Evolutionary conservation across 371 early-diverging fungal species (phyloP), one percentile per base, ranked within the genome.

Genomic region (Mucor sp.): DNA sequence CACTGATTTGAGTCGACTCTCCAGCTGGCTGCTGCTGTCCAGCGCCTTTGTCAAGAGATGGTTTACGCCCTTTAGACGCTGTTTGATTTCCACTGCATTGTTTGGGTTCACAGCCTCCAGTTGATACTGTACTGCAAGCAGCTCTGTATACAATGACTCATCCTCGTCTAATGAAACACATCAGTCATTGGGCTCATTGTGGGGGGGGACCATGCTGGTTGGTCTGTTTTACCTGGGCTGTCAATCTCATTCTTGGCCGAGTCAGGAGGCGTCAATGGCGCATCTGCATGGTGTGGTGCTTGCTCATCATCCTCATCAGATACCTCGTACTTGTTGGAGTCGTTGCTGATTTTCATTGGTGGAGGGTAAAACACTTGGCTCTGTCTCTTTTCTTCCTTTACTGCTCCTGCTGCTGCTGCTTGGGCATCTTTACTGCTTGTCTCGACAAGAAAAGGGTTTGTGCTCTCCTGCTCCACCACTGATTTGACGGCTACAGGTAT

Each of bases 121-220:
- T 53, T 63, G 63, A 11, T 63, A 15, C 41, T 63, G 35, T 14
- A 70, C 66, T 11, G 23, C 19, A 14, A 62, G 27, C 33, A 70
- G n/a, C 63, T 62, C 67, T 30, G 53, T n/a, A 39, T 66, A 53
- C 15, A 70, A 21, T 47, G 55, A 30, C 39, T 44, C 27, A 53
- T 53, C 25, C 3, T 27, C 53, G 27, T 27, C 53, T 53, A 53
- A 27, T 53, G 23, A 53, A 53, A 53, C 2, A 7, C 8, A 8
- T 47, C 6, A 47, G 4, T 41, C 4, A 4, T 3, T 27, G 27
- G 53, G 27, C 23, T 53, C 53, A 27, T 14, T 53, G 15, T 53
- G 14, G 41, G n/a, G n/a, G n/a, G n/a, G n/a, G n/a, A n/a, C 6
- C 9, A 25, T 27, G 15, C 15, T 4, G 23, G 15, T 57, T n/a